Evolutionary conservation across 2,329 filamentous ascomycete genomes (phyloP).

Genomic region (Diplodia scrobiculata): DNA sequence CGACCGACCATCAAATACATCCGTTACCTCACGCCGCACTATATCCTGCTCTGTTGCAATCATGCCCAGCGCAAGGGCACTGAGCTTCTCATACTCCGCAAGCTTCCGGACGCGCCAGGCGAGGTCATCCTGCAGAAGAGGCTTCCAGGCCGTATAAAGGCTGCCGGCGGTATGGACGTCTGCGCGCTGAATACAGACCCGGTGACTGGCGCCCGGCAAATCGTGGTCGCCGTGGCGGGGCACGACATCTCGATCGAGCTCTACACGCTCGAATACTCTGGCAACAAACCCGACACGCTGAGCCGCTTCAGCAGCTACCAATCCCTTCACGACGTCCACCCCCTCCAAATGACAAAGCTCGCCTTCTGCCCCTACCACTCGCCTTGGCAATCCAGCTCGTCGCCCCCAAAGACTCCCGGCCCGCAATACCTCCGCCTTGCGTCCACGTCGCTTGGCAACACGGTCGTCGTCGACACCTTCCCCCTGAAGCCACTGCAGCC

Average conservation of each 20-base stretch:
- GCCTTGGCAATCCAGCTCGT: slow-evolving; percentile 36
- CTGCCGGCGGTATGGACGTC: slow-evolving; percentile 77
- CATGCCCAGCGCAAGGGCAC: slow-evolving; percentile 57
- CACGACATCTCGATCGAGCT: slow-evolving; percentile 78
- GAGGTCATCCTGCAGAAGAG: slow-evolving; percentile 56
- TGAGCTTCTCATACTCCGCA: slow-evolving; percentile 59
- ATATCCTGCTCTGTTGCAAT: slow-evolving; percentile 61
- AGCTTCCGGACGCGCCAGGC: slow-evolving; percentile 62
- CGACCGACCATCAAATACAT: slow-evolving; percentile 59
- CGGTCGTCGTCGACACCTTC: slow-evolving; percentile 76
- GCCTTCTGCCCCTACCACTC: slow-evolving; percentile 52
- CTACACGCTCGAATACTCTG: slow-evolving; percentile 73
- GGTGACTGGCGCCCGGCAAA: slow-evolving; percentile 68
- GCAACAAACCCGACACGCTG: slow-evolving; percentile 48
- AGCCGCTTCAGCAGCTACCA: slow-evolving; percentile 55
- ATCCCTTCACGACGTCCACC: slow-evolving; percentile 58
- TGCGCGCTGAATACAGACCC: slow-evolving; percentile 62
- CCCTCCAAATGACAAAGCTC: slow-evolving; percentile 61
- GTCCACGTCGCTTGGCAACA: slow-evolving; percentile 78
- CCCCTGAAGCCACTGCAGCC: slow-evolving; percentile 60
- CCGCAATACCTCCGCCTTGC: slow-evolving; percentile 73
- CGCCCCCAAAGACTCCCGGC: slow-evolving; percentile 36
- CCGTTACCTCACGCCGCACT: slow-evolving; percentile 58
- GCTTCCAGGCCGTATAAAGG: slow-evolving; percentile 69
- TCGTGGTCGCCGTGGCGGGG: slow-evolving; percentile 76